phyloP scores from a whole-genome alignment of 805 yeast species.

The Spathaspora hagerdaliae region DNA sequence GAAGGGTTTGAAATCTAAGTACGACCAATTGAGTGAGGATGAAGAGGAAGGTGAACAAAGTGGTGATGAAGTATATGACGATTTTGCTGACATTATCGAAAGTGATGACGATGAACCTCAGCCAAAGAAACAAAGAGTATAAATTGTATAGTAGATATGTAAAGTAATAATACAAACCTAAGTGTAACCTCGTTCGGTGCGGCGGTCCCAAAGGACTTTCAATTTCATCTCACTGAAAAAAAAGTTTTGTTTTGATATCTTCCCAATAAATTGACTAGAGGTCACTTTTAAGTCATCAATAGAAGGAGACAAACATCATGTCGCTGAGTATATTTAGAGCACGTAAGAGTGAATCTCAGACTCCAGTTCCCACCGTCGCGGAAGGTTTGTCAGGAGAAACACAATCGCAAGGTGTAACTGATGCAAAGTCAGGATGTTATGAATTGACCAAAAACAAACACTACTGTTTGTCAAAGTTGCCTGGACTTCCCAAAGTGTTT shows the following conservation, averaged over 20 bases:
- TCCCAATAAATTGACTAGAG: no score
- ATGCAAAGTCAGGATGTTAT: not conserved
- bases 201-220: no score
- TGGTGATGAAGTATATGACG: constrained; percentile 6
- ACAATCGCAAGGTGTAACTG: not conserved
- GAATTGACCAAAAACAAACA: constrained; percentile 58
- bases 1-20: constrained; percentile 92
- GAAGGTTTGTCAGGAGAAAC: not conserved
- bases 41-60: constrained; percentile 40
- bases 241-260: no score
- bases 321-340: not conserved
- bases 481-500: constrained; percentile 50
- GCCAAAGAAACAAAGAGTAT: constrained; percentile 28
- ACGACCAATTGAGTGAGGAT: constrained; percentile 68
- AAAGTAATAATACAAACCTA: no score
- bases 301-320: not conserved
- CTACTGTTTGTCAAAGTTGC: constrained; percentile 54
- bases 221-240: no score
- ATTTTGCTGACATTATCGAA: constrained; percentile 13
- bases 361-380: not conserved
- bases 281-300: no score
- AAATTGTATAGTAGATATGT: no score
- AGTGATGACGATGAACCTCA: constrained; percentile 18
- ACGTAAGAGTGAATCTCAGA: not conserved
- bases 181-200: no score